These are phyloP conservation scores for Coemansia sp. DNA, from an alignment of 192 early-diverging fungal species.

Conservation along the genomic window DNA sequence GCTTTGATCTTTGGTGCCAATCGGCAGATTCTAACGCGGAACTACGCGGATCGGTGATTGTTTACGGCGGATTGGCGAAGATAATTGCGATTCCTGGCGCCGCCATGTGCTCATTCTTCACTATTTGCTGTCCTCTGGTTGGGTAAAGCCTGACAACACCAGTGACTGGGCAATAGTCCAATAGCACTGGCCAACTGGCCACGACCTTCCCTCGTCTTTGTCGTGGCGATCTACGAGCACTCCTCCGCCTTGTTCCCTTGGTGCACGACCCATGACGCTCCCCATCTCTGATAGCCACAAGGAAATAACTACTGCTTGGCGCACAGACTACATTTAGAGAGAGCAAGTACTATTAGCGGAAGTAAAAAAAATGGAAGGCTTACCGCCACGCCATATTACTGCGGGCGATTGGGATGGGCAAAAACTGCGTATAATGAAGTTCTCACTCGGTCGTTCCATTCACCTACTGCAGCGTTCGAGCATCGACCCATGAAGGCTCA, in stretches of 20 bases:
- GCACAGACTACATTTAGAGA: neutral
- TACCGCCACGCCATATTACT: conserved; percentile 1
- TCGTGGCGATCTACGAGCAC: neutral
- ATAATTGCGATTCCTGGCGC: conserved; percentile 2
- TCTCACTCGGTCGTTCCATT: conserved; percentile 2
- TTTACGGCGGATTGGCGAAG: neutral
- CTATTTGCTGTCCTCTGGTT: neutral
- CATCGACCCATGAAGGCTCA: conserved; percentile 7
- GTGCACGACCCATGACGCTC: neutral
- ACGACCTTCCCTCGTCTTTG: neutral
- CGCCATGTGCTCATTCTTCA: neutral
- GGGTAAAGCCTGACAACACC: neutral
- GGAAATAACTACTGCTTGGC: neutral
- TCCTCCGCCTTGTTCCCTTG: neutral
- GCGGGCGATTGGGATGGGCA: neutral
- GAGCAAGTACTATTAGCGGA: neutral
- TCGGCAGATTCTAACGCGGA: neutral
- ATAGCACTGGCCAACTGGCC: neutral
- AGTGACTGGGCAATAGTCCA: neutral
- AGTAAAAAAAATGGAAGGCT: neutral
- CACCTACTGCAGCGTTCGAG: conserved; percentile 9
- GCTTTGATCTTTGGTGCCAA: neutral
- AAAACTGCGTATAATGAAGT: conserved; percentile 7
- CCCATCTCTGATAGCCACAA: neutral
- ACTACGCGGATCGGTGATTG: conserved; percentile 2